Base-by-base conservation (phyloP, 768 basidiomycete genomes). In the Strobilomyces echinocephalus region DNA sequence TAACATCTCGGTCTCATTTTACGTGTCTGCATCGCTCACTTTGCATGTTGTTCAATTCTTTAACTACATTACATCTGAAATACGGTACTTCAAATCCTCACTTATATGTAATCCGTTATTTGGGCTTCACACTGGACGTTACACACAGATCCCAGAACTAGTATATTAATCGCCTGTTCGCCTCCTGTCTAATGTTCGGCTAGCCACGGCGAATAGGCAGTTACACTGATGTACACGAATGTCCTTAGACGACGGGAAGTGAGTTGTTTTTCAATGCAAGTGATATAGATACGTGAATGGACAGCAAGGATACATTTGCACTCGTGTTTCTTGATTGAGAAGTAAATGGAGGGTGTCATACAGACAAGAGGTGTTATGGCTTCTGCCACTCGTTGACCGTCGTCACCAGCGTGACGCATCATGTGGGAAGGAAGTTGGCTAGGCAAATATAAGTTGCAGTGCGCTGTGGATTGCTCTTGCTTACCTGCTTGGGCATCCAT, bases 401-500 rank as follows among this genome's bases (percentile, higher is more conserved):
- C 39, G 34, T 49, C 46, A 33, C 49, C 16, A 18, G 14, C 50
- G 26, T 20, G 20, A 53, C 33, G 21, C 28, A 53, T 78, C 68
- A 80, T 64, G 84, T 86, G 12, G 84, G 83, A 28, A 86, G 73
- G 67, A 86, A 86, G 43, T 73, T 71, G 49, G 82, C 83, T 83
- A 58, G n/a, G 51, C 15, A 31, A 42, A 18, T 35, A 47, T 61
- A 36, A 59, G 58, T 41, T 49, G 28, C 39, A 21, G 52, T 24
- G 52, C 3, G 16, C 21, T 34, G 41, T 46, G 30, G 15, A 21
- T 49, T 26, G 53, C 42, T 8, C 36, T 41, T 42, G 63, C 80
- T 66, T 69, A 88, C 90, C 81, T 46, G 90, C 90, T 76, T 92
- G 82, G 9, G 76, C 34, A 50, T 69, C 52, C 79, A 81, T 81